These are phyloP conservation scores for Phytophthora multivora DNA, from an alignment of 352 stramenopile species.

Conservation along the genomic window DNA sequence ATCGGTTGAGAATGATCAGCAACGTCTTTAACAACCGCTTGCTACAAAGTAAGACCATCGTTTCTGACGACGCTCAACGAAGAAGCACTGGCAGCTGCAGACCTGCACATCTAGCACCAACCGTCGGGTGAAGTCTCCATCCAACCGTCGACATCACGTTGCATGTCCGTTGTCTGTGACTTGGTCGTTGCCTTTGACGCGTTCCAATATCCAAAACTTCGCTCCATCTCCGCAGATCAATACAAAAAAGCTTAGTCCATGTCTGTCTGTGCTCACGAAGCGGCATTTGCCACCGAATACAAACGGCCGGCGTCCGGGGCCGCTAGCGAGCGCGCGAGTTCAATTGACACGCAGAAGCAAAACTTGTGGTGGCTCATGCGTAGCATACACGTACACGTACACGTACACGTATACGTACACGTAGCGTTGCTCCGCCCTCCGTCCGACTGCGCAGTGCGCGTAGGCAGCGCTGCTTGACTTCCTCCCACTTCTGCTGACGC, in stretches of 20 bases:
- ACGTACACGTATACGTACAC: too few species aligned
- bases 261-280: slow-evolving; percentile 11
- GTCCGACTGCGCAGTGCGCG: not conserved
- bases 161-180: not conserved
- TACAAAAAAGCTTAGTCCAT: slow-evolving; percentile 10
- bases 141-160: not conserved
- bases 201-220: too few species aligned
- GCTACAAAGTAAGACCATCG: not conserved
- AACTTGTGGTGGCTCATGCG: not conserved
- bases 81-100: slow-evolving; percentile 10
- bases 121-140: not conserved
- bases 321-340: not conserved
- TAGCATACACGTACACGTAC: not conserved
- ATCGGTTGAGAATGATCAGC: too few species aligned
- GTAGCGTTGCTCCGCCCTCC: not conserved
- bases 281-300: slow-evolving; percentile 18
- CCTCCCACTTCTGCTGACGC: not conserved
- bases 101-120: not conserved
- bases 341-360: slow-evolving; percentile 3
- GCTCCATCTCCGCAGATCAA: too few species aligned
- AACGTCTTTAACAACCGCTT: not conserved
- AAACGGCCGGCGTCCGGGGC: slow-evolving; percentile 3
- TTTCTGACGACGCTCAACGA: slow-evolving; percentile 29
- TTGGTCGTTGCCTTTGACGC: too few species aligned
- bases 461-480: not conserved